Evolutionary conservation across 768 basidiomycete genomes (phyloP).

Genomic region (Naganishia friedmannii): DNA sequence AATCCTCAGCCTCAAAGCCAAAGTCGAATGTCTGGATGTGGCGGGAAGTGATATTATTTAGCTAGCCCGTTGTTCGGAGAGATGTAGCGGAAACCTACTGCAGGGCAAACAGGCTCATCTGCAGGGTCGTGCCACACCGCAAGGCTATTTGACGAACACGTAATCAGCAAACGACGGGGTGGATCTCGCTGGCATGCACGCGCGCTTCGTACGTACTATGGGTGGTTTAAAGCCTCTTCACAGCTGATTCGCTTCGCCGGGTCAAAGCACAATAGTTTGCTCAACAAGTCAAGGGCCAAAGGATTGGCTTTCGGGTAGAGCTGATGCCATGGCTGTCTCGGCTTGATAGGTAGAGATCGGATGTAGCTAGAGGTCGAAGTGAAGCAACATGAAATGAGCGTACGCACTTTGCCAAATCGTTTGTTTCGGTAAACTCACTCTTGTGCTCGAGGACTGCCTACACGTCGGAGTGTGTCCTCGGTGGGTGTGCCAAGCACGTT

Average conservation of each 20-base stretch:
- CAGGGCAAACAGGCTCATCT: slow-evolving; percentile 82
- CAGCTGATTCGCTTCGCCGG: slow-evolving; percentile 94
- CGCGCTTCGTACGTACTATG: slow-evolving; percentile 60
- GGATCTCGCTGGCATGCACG: too few species aligned
- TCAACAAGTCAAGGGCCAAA: slow-evolving; percentile 84
- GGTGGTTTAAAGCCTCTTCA: slow-evolving; percentile 90
- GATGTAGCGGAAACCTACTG: slow-evolving; percentile 54
- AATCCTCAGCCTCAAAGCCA: slow-evolving; percentile 91
- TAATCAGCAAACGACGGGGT: slow-evolving; percentile 67
- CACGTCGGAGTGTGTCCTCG: slow-evolving; percentile 90
- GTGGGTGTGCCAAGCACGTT: slow-evolving; percentile 98
- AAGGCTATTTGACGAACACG: slow-evolving; percentile 55
- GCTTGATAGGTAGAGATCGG: slow-evolving; percentile 93
- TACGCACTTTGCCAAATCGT: not conserved
- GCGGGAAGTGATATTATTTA: slow-evolving; percentile 37
- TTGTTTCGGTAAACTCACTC: slow-evolving; percentile 37
- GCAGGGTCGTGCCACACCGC: slow-evolving; percentile 96
- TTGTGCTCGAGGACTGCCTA: slow-evolving; percentile 80
- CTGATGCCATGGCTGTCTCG: slow-evolving; percentile 83
- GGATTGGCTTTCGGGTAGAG: slow-evolving; percentile 94
- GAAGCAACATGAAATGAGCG: not conserved
- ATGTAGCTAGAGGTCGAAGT: slow-evolving; percentile 62
- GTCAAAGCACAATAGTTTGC: slow-evolving; percentile 89
- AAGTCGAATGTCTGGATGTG: slow-evolving; percentile 75
- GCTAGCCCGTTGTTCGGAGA: not conserved